Evolutionary conservation across 1,284 basidiomycete species (phyloP), one percentile per base, ranked within the genome.

Genomic region (Bjerkandera adusta): DNA sequence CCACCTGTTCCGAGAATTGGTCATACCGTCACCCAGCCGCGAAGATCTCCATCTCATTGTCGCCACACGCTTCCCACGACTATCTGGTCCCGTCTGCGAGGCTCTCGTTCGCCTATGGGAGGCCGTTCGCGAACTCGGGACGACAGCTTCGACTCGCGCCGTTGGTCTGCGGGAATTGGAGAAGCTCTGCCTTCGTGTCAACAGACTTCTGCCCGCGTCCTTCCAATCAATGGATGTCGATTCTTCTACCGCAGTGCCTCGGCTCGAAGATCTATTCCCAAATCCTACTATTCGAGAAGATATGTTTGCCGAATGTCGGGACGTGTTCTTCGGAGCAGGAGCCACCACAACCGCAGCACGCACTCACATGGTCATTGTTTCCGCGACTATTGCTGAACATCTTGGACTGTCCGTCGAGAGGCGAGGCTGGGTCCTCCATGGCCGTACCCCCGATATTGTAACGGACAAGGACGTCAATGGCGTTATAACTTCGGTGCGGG

Each of bases 241-340:
- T 50, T 42, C 53, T 13, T 63, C 67, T 22, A 43, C 54, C n/a
- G 57, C 64, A 1, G 51, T 60, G 10, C 47, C 55, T 7, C 45
- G 59, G 1, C 67, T 76, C 16, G 63, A 69, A 10, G 60, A 65
- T 2, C 56, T 83, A 8, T 83, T 92, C 56, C 72, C 83, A n/a
- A 92, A 94, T 62, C 82, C 87, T 3, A 69, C 79, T 0, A 63
- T 94, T 8, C 85, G 95, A 47, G 96, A 99, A 62, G 91, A 96
- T 47, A 83, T 97, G 20, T 94, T 89, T 57, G 73, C 95, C 35
- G 92, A 97, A 62, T 92, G 91, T 0, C 78, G 87, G 21, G 97
- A 99, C 64, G 81, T 97, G 21, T 98, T 99, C 68, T 89, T 98
- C 52, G 93, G 92, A 18, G 75, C 78, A 21, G 82, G 83, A 36